Base-by-base conservation (phyloP, 2,329 filamentous ascomycete genomes). In the Hypoxylon sp. region DNA sequence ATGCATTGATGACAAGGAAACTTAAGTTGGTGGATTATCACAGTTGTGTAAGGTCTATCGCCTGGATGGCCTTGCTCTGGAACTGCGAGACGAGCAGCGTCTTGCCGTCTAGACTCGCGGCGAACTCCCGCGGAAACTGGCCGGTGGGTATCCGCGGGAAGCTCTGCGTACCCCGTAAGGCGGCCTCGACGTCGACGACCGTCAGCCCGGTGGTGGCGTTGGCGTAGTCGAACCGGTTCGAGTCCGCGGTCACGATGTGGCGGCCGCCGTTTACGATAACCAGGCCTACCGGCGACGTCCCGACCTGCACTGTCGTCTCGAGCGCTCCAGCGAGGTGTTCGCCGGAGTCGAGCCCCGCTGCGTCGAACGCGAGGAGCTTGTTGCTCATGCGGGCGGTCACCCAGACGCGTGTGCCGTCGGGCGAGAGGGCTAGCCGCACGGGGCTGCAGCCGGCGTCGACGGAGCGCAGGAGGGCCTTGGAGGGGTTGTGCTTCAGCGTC, bases 391-490 rank as follows among this genome's bases (percentile, higher is more conserved):
- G 41, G 6, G 42, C 41, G 7, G 50, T 53, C 7, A 47, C 50
- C 50, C 50, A 53, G 13, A 47, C 31, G n/a, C 17, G 7, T 17
- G 18, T 40, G 17, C 50, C 50, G 23, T 47, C 50, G 11, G 50
- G 42, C 21, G 50, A 53, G 33, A 53, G n/a, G 20, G 21, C 26
- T 11, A 53, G 23, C 13, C 50, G 50, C 15, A 52, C 48, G n/a
- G 48, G 48, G 24, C 48, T 52, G 48, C 48, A 52, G 10, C 48
- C 48, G 23, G 48, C 48, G 10, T 45, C 48, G 2, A 51, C 38
- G 20, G 24, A 43, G 17, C 18, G 48, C 10, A 43, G 10, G 9
- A 38, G 33, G 18, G 38, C 29, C 13, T 51, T 43, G 2, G 40
- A 17, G 26, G 27, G 18, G 10, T 35, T 35, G 13, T 27, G 35